These are phyloP conservation scores for Suillus discolor DNA, from an alignment of 768 basidiomycete species.

Conservation along the genomic window DNA sequence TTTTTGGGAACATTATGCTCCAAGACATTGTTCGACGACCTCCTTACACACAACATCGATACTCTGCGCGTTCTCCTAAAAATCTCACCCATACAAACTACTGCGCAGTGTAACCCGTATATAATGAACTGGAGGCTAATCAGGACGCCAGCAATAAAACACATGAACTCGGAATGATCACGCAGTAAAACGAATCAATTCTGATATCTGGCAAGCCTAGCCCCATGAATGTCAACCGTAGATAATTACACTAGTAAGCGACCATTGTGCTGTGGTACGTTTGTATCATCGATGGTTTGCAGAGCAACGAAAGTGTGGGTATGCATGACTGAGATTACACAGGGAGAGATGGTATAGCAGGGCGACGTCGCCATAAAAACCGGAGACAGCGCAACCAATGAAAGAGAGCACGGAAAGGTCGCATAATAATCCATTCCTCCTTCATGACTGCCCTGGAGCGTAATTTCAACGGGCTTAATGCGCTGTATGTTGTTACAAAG, in stretches of 20 bases:
- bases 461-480: conserved; percentile 6
- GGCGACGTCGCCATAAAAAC: not conserved
- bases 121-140: conserved; percentile 72
- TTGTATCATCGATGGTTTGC: not conserved
- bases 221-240: not conserved
- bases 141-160: conserved; percentile 56
- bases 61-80: conserved; percentile 15
- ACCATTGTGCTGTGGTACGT: not conserved
- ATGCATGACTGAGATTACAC: not conserved
- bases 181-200: not conserved
- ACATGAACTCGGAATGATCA: no score
- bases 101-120: conserved; percentile 43
- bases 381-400: not conserved
- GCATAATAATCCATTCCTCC: conserved; percentile 3
- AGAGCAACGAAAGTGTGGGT: not conserved
- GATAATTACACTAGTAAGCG: not conserved
- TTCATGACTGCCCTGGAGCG: conserved; percentile 16
- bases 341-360: not conserved
- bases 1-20: not conserved
- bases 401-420: not conserved
- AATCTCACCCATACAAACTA: conserved; percentile 15
- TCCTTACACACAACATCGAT: conserved; percentile 12
- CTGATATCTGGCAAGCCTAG: not conserved
- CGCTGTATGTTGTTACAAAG: conserved; percentile 6
- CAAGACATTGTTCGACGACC: not conserved